These are phyloP conservation scores for Trichoderma arundinaceum DNA, from an alignment of 2,329 filamentous ascomycete species.

Conservation along the genomic window DNA sequence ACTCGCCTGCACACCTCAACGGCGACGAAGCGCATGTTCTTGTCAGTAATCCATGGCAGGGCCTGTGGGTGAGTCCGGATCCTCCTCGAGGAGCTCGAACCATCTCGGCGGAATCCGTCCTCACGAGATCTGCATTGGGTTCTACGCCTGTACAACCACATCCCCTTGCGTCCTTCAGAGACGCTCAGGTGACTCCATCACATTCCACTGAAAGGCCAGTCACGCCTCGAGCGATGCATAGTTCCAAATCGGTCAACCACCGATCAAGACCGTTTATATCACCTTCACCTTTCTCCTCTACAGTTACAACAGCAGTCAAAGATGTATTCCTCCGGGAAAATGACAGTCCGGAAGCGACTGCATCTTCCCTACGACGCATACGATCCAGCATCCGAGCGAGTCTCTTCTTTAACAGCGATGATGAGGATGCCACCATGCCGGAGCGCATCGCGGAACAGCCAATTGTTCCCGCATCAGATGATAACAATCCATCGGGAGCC, in stretches of 20 bases:
- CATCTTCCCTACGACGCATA: slow-evolving; percentile 54
- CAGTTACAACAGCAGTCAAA: slow-evolving; percentile 62
- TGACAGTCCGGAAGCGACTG: slow-evolving; percentile 48
- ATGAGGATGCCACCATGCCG: slow-evolving; percentile 42
- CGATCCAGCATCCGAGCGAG: slow-evolving; percentile 59
- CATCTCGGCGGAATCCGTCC: slow-evolving; percentile 47
- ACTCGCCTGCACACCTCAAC: slow-evolving; percentile 43
- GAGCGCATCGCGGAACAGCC: slow-evolving; percentile 35
- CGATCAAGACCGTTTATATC: slow-evolving; percentile 59
- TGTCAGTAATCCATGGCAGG: slow-evolving; percentile 53
- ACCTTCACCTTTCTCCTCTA: slow-evolving; percentile 64
- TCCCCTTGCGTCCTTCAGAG: slow-evolving; percentile 44
- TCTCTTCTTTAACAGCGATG: slow-evolving; percentile 58
- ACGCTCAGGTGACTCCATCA: slow-evolving; percentile 36
- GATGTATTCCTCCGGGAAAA: slow-evolving; percentile 59
- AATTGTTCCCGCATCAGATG: slow-evolving; percentile 38
- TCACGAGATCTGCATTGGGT: slow-evolving; percentile 37
- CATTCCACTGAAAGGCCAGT: slow-evolving; percentile 39
- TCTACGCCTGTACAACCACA: slow-evolving; percentile 40
- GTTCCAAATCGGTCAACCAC: slow-evolving; percentile 42
- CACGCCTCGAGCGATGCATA: slow-evolving; percentile 40
- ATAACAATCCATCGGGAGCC: slow-evolving; percentile 34
- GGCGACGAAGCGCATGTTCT: slow-evolving; percentile 49
- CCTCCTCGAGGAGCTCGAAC: slow-evolving; percentile 47
- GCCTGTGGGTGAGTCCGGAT: slow-evolving; percentile 43